phyloP scores from a whole-genome alignment of 768 basidiomycete species.

The Boletales sp. region DNA sequence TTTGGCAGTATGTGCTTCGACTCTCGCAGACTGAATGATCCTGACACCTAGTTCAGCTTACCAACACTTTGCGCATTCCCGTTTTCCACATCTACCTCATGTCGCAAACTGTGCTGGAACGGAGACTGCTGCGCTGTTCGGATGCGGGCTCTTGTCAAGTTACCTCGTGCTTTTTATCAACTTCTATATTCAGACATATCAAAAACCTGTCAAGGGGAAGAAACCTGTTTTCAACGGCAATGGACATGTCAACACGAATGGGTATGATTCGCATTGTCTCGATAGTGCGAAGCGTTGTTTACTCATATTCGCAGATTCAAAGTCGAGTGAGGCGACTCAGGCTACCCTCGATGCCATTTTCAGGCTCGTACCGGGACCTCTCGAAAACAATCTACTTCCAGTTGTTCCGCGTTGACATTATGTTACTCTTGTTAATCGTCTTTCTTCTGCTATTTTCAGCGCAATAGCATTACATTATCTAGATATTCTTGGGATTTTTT shows the following conservation, averaged over 20 bases:
- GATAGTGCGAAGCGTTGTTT: not conserved
- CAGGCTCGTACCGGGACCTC: not conserved
- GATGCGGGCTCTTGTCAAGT: constrained; percentile 81
- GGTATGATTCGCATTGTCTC: constrained; percentile 18
- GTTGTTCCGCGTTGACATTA: constrained; percentile 12
- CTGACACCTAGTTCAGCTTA: constrained; percentile 48
- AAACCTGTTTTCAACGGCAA: constrained; percentile 38
- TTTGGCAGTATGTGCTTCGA: constrained; percentile 76
- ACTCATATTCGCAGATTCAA: constrained; percentile 28
- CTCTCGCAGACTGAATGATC: not conserved
- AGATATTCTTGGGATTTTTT: too few relatives aligned
- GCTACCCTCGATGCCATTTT: not conserved
- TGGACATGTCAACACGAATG: constrained; percentile 39
- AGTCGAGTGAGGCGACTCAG: constrained; percentile 24
- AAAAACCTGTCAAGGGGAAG: constrained; percentile 50
- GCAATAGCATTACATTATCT: too few relatives aligned
- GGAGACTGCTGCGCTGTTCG: constrained; percentile 83
- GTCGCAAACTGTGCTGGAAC: constrained; percentile 85
- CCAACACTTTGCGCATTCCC: constrained; percentile 70
- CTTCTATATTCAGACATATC: constrained; percentile 86
- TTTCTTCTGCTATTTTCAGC: too few relatives aligned
- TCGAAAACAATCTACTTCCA: constrained; percentile 11
- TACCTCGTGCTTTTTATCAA: constrained; percentile 96
- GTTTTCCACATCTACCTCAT: constrained; percentile 63
- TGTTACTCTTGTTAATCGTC: not conserved